Evolutionary conservation across 2,329 filamentous ascomycete genomes (phyloP).

Genomic region (Penicillium glabrum): DNA sequence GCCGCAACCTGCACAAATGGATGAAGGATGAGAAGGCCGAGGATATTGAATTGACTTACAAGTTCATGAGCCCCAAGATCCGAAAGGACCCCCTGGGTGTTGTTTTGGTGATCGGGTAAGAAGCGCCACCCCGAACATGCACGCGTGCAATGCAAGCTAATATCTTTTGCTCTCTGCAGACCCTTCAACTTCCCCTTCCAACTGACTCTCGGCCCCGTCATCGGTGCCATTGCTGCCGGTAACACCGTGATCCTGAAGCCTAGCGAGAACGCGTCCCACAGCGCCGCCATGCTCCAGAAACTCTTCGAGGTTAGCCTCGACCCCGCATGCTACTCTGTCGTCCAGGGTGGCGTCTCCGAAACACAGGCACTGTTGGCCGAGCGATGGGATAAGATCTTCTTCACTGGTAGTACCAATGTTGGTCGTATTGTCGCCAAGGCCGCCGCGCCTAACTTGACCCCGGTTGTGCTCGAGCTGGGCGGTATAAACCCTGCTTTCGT

Average conservation of each 20-base stretch:
- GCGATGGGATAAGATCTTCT: conserved; percentile 98
- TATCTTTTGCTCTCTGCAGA: conserved; percentile 35
- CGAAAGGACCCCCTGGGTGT: conserved; percentile 84
- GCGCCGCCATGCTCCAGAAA: conserved; percentile 76
- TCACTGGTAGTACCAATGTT: conserved; percentile 77
- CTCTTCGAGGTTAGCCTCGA: conserved; percentile 77
- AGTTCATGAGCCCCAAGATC: conserved; percentile 70
- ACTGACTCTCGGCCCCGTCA: conserved; percentile 72
- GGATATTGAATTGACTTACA: conserved; percentile 69
- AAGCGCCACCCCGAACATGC: not conserved
- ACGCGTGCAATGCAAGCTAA: conserved; percentile 2
- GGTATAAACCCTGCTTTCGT: conserved; percentile 90
- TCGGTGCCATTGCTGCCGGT: conserved; percentile 89
- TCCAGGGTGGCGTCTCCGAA: conserved; percentile 81
- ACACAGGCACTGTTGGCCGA: conserved; percentile 78
- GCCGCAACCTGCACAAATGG: conserved; percentile 77
- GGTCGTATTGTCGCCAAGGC: conserved; percentile 88
- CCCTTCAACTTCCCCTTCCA: conserved; percentile 94
- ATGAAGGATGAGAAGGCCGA: conserved; percentile 74
- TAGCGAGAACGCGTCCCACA: conserved; percentile 74
- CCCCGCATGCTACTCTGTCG: conserved; percentile 68
- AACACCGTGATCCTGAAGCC: conserved; percentile 91
- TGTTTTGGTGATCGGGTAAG: conserved; percentile 77
- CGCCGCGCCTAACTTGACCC: conserved; percentile 84
- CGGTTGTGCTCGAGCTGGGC: conserved; percentile 84